phyloP scores from a whole-genome alignment of 805 yeast genomes.

The Lachancea fermentati region DNA sequence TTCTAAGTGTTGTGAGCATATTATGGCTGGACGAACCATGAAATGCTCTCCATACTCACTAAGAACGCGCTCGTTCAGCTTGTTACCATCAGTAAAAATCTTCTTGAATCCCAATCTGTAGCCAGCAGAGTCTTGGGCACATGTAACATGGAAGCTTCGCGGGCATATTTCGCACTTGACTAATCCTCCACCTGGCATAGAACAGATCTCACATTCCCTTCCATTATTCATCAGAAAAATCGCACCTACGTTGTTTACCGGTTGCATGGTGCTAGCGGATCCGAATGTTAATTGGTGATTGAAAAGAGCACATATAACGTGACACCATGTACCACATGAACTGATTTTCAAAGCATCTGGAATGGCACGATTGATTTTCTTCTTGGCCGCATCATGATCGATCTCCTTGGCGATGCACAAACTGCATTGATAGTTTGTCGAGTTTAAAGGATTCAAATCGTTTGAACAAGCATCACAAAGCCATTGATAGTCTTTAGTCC shows the following conservation, averaged over 20 bases:
- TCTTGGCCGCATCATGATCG: slow-evolving; percentile 41
- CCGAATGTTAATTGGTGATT: slow-evolving; percentile 42
- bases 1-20: slow-evolving; percentile 10
- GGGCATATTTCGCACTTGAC: slow-evolving; percentile 19
- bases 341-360: slow-evolving; percentile 74
- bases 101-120: slow-evolving; percentile 14
- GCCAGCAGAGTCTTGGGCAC: slow-evolving; percentile 20
- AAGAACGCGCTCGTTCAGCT: neutral
- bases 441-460: slow-evolving; percentile 52
- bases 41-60: slow-evolving; percentile 1
- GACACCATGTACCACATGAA: slow-evolving; percentile 67
- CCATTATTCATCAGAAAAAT: slow-evolving; percentile 30
- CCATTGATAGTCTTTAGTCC: slow-evolving; percentile 43
- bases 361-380: slow-evolving; percentile 36
- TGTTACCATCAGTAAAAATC: neutral
- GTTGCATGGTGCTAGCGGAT: slow-evolving; percentile 40
- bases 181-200: slow-evolving; percentile 42
- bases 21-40: slow-evolving; percentile 11
- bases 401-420: slow-evolving; percentile 56
- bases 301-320: slow-evolving; percentile 64
- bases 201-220: slow-evolving; percentile 42
- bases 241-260: slow-evolving; percentile 37
- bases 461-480: slow-evolving; percentile 75
- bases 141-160: slow-evolving; percentile 21
- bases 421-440: slow-evolving; percentile 55